Base-by-base conservation (phyloP, 768 basidiomycete genomes). In the Auricularia cornea region DNA sequence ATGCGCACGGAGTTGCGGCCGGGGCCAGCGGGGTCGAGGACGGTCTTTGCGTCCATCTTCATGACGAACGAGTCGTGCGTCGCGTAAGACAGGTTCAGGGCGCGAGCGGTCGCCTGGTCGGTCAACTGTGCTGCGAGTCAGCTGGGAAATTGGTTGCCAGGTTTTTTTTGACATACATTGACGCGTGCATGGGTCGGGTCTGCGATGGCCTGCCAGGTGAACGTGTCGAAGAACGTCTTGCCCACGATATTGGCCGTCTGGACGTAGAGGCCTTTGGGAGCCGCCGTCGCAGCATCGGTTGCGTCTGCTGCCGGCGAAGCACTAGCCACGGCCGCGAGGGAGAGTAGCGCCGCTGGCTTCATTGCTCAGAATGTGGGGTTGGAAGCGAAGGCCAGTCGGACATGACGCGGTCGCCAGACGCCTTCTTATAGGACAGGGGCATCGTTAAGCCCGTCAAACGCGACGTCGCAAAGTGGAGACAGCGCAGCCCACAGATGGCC, bases 121-220 rank as follows among this genome's bases (percentile, higher is more conserved):
- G 54, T 57, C 5, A 57, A 26, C 44, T 48, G 23, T 48, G n/a
- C n/a, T n/a, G n/a, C n/a, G 10, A 20, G 6, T 61, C 3, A 64
- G 32, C 6, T 26, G 3, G 5, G n/a, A 54, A 18, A 32, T 40
- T 29, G 40, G 18, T 35, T 52, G n/a, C 31, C 35, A 14, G 51
- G 26, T 38, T 48, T 33, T n/a, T 51, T 28, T 54, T 52, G 16
- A 68, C 82, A 68, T 71, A 87, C 87, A 20, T 57, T 57, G 41
- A 89, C 87, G 60, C 86, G 78, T 31, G 87, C 87, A 65, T 86
- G 77, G 6, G 87, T 88, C 3, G 87, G 86, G 68, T 88, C 87
- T 1, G 80, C 18, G 44, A 83, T 80, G 23, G 76, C 75, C 67
- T 84, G 68, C 67, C 78, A 79, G 3, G 69, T 65, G 68, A 88